phyloP scores from a whole-genome alignment of 805 yeast genomes.

The Ascoidea asiatica region DNA sequence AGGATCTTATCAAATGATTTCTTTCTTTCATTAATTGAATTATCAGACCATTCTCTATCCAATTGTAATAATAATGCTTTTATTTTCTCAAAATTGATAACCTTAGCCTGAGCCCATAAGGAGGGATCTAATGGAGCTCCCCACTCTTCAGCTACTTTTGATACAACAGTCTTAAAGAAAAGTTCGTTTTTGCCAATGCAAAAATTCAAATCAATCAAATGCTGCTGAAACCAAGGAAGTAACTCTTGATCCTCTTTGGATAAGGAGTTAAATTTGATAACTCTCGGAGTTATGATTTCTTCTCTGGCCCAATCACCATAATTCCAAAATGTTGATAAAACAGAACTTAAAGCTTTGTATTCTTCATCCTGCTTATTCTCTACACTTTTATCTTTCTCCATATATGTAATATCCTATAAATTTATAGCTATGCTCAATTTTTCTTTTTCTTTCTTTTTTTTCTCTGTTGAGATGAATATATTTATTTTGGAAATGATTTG shows the following conservation, averaged over 20 bases:
- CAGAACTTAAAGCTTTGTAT: slow-evolving; percentile 17
- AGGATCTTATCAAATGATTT: slow-evolving; percentile 25
- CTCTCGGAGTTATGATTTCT: slow-evolving; percentile 20
- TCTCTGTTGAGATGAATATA: no score
- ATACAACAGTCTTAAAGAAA: slow-evolving; percentile 30
- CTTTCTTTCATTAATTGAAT: slow-evolving; percentile 33
- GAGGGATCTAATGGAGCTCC: slow-evolving; percentile 25
- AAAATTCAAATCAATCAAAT: slow-evolving; percentile 24
- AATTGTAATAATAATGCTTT: slow-evolving; percentile 40
- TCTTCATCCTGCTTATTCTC: slow-evolving; percentile 1
- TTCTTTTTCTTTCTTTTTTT: no score
- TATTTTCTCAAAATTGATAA: slow-evolving; percentile 41
- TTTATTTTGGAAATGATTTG: no score
- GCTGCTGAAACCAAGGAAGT: slow-evolving; percentile 35
- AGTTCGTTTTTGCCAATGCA: slow-evolving; percentile 31
- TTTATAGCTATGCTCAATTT: no score
- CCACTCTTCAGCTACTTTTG: slow-evolving; percentile 33
- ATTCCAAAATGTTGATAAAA: slow-evolving; percentile 15
- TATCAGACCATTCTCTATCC: slow-evolving; percentile 48
- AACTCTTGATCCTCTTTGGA: slow-evolving; percentile 25
- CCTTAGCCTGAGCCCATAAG: slow-evolving; percentile 28
- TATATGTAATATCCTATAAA: neutral
- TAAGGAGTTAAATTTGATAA: slow-evolving; percentile 22
- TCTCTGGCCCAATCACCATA: slow-evolving; percentile 22
- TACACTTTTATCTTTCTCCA: neutral